Evolutionary conservation across 2,329 filamentous ascomycete species (phyloP), one percentile per base, ranked within the genome.

Genomic region (Amauroascus verrucosus): DNA sequence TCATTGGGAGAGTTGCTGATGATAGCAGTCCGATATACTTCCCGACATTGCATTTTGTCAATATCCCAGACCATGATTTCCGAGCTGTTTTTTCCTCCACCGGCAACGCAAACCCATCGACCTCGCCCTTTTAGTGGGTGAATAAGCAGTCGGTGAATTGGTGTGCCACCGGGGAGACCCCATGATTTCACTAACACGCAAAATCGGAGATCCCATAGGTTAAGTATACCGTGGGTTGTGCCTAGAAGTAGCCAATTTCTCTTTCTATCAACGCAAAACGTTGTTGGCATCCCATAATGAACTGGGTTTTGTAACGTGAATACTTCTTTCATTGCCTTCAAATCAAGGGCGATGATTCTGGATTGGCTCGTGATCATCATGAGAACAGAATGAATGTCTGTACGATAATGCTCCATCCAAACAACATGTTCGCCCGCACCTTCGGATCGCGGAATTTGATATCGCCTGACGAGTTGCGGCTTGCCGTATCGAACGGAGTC

Each of bases 161-260:
- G 77, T 1, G 84, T 82, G 56, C 86, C 86, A 20, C 86, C 88
- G 0, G 87, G 83, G 26, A 96, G 79, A 0, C 88, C 88, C 88
- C 90, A 97, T 13, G 84, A 86, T 66, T 87, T 89, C 22, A 97
- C 75, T 20, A 88, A 81, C 61, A 97, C 80, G 59, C 83, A 85
- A 75, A 98, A 98, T n/a, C 93, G 85, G 38, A 98, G 76, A 68
- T 98, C 93, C 93, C 93, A 98, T 1, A 98, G 77, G 65, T 95
- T 86, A 6, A 98, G 75, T 26, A 97, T 84, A 33, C 94, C 93
- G 65, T 97, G 90, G 0, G 88, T 88, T 0, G 94, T 98, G 33
- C 90, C 93, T 0, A 97, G 72, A 1, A 95, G 78, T 2, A 98
- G 75, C 93, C 93, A 98, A 64, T 93, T 89, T 48, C 86, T 84